Evolutionary conservation across 257 asterid species (phyloP), one percentile per base, ranked within the genome.

Genomic region (Fraxinus anomala): DNA sequence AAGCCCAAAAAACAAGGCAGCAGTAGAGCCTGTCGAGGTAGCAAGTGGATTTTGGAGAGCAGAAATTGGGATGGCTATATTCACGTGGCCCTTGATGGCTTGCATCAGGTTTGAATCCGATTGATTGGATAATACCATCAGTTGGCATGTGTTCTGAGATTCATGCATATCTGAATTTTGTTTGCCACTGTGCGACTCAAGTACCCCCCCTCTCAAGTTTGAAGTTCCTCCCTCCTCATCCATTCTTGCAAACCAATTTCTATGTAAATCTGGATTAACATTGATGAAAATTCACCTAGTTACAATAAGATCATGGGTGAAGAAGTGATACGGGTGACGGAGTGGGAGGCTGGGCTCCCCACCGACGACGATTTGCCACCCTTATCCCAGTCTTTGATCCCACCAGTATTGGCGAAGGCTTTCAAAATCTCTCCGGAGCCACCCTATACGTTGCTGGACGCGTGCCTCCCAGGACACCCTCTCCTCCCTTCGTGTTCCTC

Each of bases 341-440:
- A 89, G 68, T 94, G 97, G 97, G 96, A 90, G 80, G 85, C 79
- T 17, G 97, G 97, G 1, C 91, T 94, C 6, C 97, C 99, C 33
- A 79, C 89, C 63, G 39, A 72, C 80, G 89, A 84, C 70, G 97
- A 92, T 82, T 88, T 92, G 54, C 86, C 94, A 19, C 96, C 97
- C 37, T 69, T 94, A n/a, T 88, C 89, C 16, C 92, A 91, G 77
- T 78, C 86, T 42, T 74, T 92, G 83, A 91, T 94, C 73, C 96
- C 97, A 19, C 73, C 87, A n/a, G 94, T 90, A 42, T 84, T 94
- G 36, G 97, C 97, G 17, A 81, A 89, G 70, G 99, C 97, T 65
- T 94, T 94, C 86, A 82, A 84, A 73, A 91, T 94, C 70, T 84
- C 87, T 40, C 90, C 89, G 87, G 97, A 90, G 77, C 91, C 92